A percentile compares a stretch with the other conserved stretches of the same genome.
Conservation (phyloP, 164 flowering plant species). For the Dillenia suffruticosa region DNA sequence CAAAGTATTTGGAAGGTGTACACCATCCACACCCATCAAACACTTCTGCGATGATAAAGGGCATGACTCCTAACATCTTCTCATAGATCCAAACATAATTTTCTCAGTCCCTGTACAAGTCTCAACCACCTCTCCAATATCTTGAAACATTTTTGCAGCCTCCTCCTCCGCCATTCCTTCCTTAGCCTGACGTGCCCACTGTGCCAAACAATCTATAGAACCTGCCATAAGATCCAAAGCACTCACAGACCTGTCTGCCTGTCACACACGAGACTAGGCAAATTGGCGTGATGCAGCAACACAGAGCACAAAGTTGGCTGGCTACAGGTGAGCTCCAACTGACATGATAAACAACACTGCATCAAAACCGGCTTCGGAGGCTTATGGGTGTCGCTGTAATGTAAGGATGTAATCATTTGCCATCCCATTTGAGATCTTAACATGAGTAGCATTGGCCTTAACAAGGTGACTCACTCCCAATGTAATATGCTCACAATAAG, state of each 20-base stretch:
- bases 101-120: constrained; percentile 3
- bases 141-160: not conserved
- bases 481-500: constrained; percentile 6
- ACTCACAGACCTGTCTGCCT: constrained; percentile 1
- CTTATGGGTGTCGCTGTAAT: constrained; percentile 3
- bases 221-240: constrained; percentile 8
- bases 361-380: constrained; percentile 3
- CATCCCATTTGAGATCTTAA: constrained; percentile 4
- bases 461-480: not conserved
- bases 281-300: not conserved
- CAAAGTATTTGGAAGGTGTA: not conserved
- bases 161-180: not conserved
- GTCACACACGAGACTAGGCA: constrained; percentile 2
- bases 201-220: not conserved
- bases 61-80: constrained; percentile 2
- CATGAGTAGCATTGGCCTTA: not conserved
- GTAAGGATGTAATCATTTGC: not conserved
- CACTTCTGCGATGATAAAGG: not conserved
- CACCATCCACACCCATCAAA: constrained; percentile 3
- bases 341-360: constrained; percentile 3
- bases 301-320: not conserved
- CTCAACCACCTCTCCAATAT: constrained; percentile 8
- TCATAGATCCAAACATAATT: not conserved
- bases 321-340: constrained; percentile 4
- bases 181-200: not conserved